phyloP scores from a whole-genome alignment of 176 grass and related monocot species.

The Canna indica region DNA sequence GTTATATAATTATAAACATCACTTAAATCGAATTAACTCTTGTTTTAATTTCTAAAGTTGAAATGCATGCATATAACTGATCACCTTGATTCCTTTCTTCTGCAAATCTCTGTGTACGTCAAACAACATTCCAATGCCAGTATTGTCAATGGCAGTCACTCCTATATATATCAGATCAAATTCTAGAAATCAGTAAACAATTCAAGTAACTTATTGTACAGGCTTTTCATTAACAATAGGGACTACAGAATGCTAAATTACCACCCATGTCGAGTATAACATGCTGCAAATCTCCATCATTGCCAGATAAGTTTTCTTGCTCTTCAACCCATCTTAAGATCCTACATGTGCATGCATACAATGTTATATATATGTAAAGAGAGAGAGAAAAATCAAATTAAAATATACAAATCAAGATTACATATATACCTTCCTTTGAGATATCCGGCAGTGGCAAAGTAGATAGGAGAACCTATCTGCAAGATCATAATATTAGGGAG shows the following conservation, averaged over 20 bases:
- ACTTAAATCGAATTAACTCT: too few species aligned
- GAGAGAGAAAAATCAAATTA: too few species aligned
- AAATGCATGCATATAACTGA: too few species aligned
- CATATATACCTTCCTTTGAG: conserved; percentile 82
- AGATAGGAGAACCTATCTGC: conserved; percentile 75
- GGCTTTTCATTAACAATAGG: too few species aligned
- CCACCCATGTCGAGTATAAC: conserved; percentile 64
- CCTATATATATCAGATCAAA: too few species aligned
- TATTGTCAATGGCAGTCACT: conserved; percentile 72
- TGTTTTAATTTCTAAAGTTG: too few species aligned
- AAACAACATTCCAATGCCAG: conserved; percentile 56
- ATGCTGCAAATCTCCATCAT: conserved; percentile 41
- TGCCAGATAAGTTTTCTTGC: conserved; percentile 31
- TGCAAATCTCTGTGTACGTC: conserved; percentile 54
- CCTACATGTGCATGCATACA: conserved; percentile 24
- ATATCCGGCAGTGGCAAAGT: conserved; percentile 67
- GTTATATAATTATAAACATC: too few species aligned
- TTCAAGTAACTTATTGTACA: too few species aligned
- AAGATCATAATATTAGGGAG: conserved; percentile 47
- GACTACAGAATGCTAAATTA: too few species aligned
- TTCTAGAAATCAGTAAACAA: too few species aligned
- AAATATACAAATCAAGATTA: too few species aligned
- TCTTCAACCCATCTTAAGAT: conserved; percentile 90
- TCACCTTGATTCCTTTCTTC: conserved; percentile 55
- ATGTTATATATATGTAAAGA: not conserved